Percentiles rank a stretch among this genome's conserved stretches.
These are phyloP conservation scores for Lenwebbia sp. DNA, from an alignment of 345 rosid species.

Conservation along the genomic window DNA sequence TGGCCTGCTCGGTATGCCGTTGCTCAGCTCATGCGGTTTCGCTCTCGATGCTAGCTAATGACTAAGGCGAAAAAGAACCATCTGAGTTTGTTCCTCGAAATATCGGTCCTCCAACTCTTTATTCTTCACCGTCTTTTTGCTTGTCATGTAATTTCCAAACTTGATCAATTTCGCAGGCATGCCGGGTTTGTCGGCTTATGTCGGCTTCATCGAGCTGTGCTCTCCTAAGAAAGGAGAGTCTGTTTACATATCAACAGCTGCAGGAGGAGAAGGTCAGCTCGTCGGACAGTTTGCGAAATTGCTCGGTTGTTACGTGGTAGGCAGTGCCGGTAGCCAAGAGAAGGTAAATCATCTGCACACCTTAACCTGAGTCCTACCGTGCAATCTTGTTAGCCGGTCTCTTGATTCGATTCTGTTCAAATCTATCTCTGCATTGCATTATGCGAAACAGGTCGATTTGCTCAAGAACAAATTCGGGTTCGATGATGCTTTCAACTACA, in stretches of 20 bases:
- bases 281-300: slow-evolving; percentile 7
- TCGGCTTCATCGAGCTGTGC: slow-evolving; percentile 1
- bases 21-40: neutral
- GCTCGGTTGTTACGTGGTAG: slow-evolving; percentile 1
- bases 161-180: neutral
- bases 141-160: neutral
- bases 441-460: slow-evolving; percentile 15
- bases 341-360: neutral
- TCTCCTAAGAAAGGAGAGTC: slow-evolving; percentile 9
- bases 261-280: slow-evolving; percentile 3
- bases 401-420: neutral
- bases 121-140: neutral
- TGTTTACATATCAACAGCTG: slow-evolving; percentile 4
- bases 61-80: neutral
- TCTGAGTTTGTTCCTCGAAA: neutral
- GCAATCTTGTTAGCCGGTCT: neutral
- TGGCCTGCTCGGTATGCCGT: slow-evolving; percentile 4
- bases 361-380: too few species aligned
- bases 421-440: neutral
- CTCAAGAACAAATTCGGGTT: slow-evolving; percentile 36
- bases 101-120: neutral
- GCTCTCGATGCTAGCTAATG: neutral
- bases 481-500: slow-evolving; percentile 51
- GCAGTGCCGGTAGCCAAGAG: slow-evolving; percentile 3
- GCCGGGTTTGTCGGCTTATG: slow-evolving; percentile 7